A percentile compares a stretch with the other conserved stretches of the same genome.
Conservation (phyloP, 148 eudicot genomes). For the Chenopodium berlandieri region DNA sequence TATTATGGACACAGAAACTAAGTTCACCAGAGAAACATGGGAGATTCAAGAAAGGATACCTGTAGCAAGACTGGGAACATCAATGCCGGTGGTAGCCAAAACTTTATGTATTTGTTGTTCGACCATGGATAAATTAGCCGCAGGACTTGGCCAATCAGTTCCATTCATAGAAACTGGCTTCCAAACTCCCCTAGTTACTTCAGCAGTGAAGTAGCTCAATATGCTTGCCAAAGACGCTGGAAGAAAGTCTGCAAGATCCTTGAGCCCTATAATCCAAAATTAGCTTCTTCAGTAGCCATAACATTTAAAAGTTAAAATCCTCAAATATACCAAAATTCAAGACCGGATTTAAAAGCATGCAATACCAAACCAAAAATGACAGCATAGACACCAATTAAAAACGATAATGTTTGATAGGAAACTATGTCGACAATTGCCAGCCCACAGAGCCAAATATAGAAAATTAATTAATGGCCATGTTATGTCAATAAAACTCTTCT, state of each 20-base stretch:
- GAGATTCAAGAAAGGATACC: slow-evolving; percentile 36
- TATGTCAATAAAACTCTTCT: not conserved
- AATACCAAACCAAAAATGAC: slow-evolving; percentile 5
- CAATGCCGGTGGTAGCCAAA: slow-evolving; percentile 83
- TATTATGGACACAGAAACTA: not conserved
- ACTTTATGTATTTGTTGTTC: slow-evolving; percentile 86
- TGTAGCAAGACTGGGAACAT: slow-evolving; percentile 73
- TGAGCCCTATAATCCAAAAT: slow-evolving; percentile 55
- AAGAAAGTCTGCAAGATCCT: slow-evolving; percentile 89
- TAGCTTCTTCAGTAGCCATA: slow-evolving; percentile 6
- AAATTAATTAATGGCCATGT: not conserved
- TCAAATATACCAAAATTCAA: not conserved
- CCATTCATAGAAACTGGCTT: slow-evolving; percentile 96
- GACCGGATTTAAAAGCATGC: slow-evolving; percentile 4
- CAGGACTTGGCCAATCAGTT: slow-evolving; percentile 99
- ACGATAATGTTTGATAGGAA: not conserved
- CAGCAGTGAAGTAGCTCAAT: slow-evolving; percentile 86
- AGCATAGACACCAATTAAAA: not conserved
- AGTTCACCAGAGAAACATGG: not conserved
- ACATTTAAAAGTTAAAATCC: not conserved
- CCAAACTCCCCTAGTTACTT: slow-evolving; percentile 91
- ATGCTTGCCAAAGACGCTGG: slow-evolving; percentile 91
- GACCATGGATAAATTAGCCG: slow-evolving; percentile 67
- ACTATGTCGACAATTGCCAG: not conserved
- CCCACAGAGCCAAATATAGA: not conserved